Evolutionary conservation across 805 yeast genomes (phyloP).

Genomic region (Cyberlindnera veronae): DNA sequence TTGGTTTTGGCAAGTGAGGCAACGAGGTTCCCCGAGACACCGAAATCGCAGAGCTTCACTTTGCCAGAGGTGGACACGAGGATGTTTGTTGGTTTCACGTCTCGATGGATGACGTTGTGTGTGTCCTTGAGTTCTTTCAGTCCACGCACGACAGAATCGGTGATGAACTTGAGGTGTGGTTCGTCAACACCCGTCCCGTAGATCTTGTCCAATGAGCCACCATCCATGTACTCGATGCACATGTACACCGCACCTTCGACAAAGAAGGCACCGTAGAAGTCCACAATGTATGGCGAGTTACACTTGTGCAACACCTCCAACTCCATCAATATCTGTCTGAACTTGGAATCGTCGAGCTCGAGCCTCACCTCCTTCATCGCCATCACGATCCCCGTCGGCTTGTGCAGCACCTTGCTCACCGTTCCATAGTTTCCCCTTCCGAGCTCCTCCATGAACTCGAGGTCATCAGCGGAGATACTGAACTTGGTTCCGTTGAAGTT

Average conservation of each 20-base stretch:
- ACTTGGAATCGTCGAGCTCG: conserved; percentile 90
- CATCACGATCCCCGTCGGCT: conserved; percentile 88
- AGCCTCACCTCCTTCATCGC: conserved; percentile 96
- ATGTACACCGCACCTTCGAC: conserved; percentile 97
- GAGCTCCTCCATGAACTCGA: conserved; percentile 78
- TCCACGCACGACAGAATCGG: conserved; percentile 78
- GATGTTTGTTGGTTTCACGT: conserved; percentile 94
- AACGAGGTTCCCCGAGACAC: conserved; percentile 91
- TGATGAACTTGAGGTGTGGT: conserved; percentile 71
- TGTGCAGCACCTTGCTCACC: conserved; percentile 88
- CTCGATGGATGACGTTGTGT: conserved; percentile 92
- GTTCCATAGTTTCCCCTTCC: conserved; percentile 98
- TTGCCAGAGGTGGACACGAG: conserved; percentile 80
- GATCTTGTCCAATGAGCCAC: conserved; percentile 86
- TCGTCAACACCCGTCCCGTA: conserved; percentile 77
- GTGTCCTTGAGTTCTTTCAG: conserved; percentile 79
- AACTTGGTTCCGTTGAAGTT: conserved; percentile 89
- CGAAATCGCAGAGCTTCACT: conserved; percentile 91
- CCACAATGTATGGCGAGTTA: conserved; percentile 86
- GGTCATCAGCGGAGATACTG: conserved; percentile 79
- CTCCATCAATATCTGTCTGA: conserved; percentile 94
- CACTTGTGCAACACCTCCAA: conserved; percentile 91
- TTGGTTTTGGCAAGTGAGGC: conserved; percentile 94
- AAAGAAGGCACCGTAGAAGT: conserved; percentile 95
- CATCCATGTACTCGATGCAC: conserved; percentile 98